Evolutionary conservation across 768 basidiomycete genomes (phyloP).

Genomic region (Boletellus sp.): DNA sequence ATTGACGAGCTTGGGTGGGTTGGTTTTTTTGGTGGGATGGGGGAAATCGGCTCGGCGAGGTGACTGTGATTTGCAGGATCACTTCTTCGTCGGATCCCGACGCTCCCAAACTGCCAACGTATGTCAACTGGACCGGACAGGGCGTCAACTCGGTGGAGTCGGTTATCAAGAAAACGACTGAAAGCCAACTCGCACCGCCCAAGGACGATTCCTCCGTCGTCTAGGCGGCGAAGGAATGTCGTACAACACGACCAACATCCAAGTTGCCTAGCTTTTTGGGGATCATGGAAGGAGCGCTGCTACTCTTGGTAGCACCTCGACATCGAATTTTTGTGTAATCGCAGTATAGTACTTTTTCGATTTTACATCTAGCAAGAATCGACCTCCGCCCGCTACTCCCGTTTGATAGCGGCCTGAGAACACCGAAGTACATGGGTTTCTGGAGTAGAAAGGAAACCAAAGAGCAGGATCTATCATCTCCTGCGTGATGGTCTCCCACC

Average conservation of each 20-base stretch:
- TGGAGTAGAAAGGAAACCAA: not conserved
- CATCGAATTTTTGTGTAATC: not conserved
- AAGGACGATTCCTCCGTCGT: constrained; percentile 8
- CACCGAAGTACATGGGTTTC: no score
- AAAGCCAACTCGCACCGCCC: constrained; percentile 1
- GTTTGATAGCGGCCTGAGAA: not conserved
- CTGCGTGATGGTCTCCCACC: constrained; percentile 69
- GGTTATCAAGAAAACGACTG: constrained; percentile 1
- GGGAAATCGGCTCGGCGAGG: not conserved
- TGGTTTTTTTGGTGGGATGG: not conserved
- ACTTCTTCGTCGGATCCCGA: constrained; percentile 7
- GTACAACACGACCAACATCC: not conserved
- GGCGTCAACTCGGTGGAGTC: constrained; percentile 6
- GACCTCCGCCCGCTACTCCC: not conserved
- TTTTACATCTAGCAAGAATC: constrained; percentile 2
- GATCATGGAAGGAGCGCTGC: not conserved
- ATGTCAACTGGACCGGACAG: constrained; percentile 10
- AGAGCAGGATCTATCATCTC: constrained; percentile 40
- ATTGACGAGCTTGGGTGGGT: constrained; percentile 21
- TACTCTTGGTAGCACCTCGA: not conserved
- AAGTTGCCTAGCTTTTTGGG: not conserved
- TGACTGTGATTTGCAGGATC: constrained; percentile 3
- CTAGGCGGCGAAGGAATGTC: constrained; percentile 1
- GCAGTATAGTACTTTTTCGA: constrained; percentile 14
- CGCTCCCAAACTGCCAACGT: constrained; percentile 15